These are phyloP conservation scores for Xylaria flabelliformis DNA, from an alignment of 495 filamentous ascomycete species.

Conservation along the genomic window DNA sequence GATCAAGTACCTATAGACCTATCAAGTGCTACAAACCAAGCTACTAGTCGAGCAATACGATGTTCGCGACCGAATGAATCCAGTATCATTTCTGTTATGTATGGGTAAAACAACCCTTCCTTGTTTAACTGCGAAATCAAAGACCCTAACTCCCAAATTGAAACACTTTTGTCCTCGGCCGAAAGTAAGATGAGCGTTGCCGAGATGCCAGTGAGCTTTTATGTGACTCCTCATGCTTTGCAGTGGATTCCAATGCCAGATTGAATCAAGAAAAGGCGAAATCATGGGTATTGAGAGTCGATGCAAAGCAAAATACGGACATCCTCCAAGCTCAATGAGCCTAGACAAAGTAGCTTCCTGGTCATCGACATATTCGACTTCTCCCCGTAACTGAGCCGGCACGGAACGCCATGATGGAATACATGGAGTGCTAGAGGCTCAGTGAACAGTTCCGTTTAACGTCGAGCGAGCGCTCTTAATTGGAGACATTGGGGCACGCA, in stretches of 20 bases:
- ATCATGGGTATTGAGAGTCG: slow-evolving; percentile 23
- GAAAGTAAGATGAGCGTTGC: slow-evolving; percentile 14
- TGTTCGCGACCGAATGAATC: slow-evolving; percentile 24
- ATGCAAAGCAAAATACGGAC: slow-evolving; percentile 24
- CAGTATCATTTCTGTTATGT: slow-evolving; percentile 21
- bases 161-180: slow-evolving; percentile 27
- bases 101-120: slow-evolving; percentile 12
- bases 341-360: slow-evolving; percentile 3
- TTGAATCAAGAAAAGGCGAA: slow-evolving; percentile 17
- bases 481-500: slow-evolving; percentile 72
- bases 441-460: slow-evolving; percentile 15
- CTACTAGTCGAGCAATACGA: slow-evolving; percentile 13
- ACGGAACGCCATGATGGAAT: slow-evolving; percentile 10
- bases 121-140: slow-evolving; percentile 22
- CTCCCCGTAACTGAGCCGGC: neutral
- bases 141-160: slow-evolving; percentile 26
- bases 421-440: neutral
- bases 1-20: slow-evolving; percentile 23
- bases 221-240: slow-evolving; percentile 20
- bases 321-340: slow-evolving; percentile 13
- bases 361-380: slow-evolving; percentile 1
- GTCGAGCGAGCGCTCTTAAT: slow-evolving; percentile 8
- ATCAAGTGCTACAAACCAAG: slow-evolving; percentile 15
- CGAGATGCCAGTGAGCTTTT: slow-evolving; percentile 16
- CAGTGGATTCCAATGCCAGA: slow-evolving; percentile 20